Percentiles rank a stretch among this genome's conserved stretches.
Evolutionary conservation across 257 asterid species (phyloP).

Genomic region (Jasminum sambac): DNA sequence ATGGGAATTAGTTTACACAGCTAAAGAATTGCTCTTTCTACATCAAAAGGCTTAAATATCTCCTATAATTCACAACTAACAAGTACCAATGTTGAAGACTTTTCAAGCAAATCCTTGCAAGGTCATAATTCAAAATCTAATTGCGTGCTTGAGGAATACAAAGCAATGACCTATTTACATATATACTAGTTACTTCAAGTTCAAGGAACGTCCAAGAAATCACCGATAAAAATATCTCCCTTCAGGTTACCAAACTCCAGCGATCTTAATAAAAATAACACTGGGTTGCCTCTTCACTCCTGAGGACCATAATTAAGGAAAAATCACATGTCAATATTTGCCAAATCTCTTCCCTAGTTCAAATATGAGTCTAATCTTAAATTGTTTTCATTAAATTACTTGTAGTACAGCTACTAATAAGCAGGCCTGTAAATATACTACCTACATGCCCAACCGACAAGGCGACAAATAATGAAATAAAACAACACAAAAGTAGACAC

Average conservation of each 20-base stretch:
- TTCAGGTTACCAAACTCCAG: conserved; percentile 39
- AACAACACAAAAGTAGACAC: background rate
- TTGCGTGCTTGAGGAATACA: conserved; percentile 36
- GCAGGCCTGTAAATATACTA: background rate
- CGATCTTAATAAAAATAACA: conserved; percentile 37
- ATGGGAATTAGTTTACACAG: conserved; percentile 23
- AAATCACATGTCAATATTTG: conserved; percentile 48
- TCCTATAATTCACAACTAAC: conserved; percentile 26
- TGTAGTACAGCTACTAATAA: background rate
- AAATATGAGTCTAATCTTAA: background rate
- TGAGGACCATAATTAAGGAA: conserved; percentile 59
- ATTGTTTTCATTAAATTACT: background rate
- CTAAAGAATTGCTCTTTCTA: conserved; percentile 14
- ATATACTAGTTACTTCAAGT: conserved; percentile 47
- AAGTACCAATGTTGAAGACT: conserved; percentile 18
- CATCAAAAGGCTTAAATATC: conserved; percentile 24
- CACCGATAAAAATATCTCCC: conserved; percentile 51
- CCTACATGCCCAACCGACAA: background rate
- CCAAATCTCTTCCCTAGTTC: background rate
- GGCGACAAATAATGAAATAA: background rate
- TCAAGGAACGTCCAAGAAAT: conserved; percentile 51
- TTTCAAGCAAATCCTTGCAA: conserved; percentile 32
- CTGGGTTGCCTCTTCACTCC: conserved; percentile 60
- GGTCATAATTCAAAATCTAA: conserved; percentile 27
- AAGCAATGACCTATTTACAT: conserved; percentile 36